A percentile compares a stretch with the other conserved stretches of the same genome.
Evolutionary conservation across 306 rosid genomes (phyloP).

Genomic region (Carpinus fangiana): DNA sequence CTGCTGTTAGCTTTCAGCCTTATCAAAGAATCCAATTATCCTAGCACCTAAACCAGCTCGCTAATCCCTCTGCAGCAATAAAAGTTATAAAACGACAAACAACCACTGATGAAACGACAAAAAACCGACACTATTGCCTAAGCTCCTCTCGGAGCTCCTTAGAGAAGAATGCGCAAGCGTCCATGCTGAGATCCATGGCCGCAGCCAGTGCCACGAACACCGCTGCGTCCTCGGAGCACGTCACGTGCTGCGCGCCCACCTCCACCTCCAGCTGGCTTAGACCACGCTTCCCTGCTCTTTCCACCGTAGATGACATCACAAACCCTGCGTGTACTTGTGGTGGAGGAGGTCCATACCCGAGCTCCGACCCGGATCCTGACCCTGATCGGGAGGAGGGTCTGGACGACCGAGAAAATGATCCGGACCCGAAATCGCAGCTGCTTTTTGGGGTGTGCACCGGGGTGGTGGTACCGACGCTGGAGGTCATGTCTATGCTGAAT

Average conservation of each 20-base stretch:
- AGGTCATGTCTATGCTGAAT: slow-evolving; percentile 50
- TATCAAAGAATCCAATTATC: slow-evolving; percentile 1
- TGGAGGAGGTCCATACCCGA: slow-evolving; percentile 66
- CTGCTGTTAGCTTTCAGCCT: slow-evolving; percentile 13
- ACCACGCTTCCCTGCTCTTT: slow-evolving; percentile 43
- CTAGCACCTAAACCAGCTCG: too few relatives aligned
- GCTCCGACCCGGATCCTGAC: slow-evolving; percentile 39
- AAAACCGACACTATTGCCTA: slow-evolving; percentile 32
- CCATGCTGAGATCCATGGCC: slow-evolving; percentile 60
- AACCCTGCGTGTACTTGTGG: slow-evolving; percentile 61
- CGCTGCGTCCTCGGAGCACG: slow-evolving; percentile 59
- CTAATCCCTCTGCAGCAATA: not conserved
- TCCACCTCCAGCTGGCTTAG: slow-evolving; percentile 52
- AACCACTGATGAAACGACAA: not conserved
- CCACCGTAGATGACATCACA: slow-evolving; percentile 58
- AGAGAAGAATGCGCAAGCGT: slow-evolving; percentile 56
- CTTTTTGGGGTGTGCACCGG: slow-evolving; percentile 72
- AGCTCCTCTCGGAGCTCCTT: slow-evolving; percentile 58
- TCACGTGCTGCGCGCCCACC: slow-evolving; percentile 58
- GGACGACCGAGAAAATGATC: not conserved
- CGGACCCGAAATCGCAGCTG: slow-evolving; percentile 57
- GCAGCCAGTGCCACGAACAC: slow-evolving; percentile 59
- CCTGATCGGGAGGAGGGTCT: slow-evolving; percentile 30
- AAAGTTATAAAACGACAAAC: slow-evolving; percentile 41
- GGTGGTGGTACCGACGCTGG: slow-evolving; percentile 49